Percentiles rank a stretch among this genome's conserved stretches.
These are phyloP conservation scores for Hypomontagnella monticulosa DNA, from an alignment of 495 filamentous ascomycete species.

Conservation along the genomic window DNA sequence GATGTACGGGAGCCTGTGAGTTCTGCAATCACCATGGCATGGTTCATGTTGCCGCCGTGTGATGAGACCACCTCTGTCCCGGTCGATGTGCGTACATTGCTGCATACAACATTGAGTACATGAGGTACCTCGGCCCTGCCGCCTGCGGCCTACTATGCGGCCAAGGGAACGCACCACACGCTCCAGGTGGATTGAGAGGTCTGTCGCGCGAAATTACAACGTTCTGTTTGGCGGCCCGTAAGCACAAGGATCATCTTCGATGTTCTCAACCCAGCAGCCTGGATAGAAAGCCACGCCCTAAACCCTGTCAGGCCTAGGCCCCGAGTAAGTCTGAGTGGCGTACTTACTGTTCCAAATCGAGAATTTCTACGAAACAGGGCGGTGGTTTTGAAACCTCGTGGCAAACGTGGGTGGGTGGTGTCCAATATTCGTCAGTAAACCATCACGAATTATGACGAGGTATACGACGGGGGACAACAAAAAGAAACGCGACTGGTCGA, in stretches of 20 bases:
- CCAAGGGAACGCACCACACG: slow-evolving; percentile 40
- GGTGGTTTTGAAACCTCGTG: slow-evolving; percentile 37
- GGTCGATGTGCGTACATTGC: slow-evolving; percentile 37
- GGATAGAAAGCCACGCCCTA: slow-evolving; percentile 42
- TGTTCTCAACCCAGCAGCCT: slow-evolving; percentile 39
- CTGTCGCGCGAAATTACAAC: slow-evolving; percentile 39
- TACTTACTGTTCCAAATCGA: slow-evolving; percentile 32
- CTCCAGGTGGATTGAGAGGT: slow-evolving; percentile 6
- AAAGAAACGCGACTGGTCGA: slow-evolving; percentile 15
- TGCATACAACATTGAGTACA: slow-evolving; percentile 31
- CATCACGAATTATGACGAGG: slow-evolving; percentile 32
- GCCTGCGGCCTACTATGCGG: slow-evolving; percentile 41
- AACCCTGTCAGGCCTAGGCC: slow-evolving; percentile 33
- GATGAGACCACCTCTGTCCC: slow-evolving; percentile 39
- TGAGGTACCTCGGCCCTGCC: slow-evolving; percentile 27
- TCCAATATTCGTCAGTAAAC: slow-evolving; percentile 28
- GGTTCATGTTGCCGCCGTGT: slow-evolving; percentile 42
- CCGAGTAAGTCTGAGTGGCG: slow-evolving; percentile 28
- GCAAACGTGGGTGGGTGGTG: slow-evolving; percentile 25
- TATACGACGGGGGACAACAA: slow-evolving; percentile 6
- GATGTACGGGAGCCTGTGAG: slow-evolving; percentile 34
- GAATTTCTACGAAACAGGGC: slow-evolving; percentile 17
- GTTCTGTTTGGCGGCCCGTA: slow-evolving; percentile 35
- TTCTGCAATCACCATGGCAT: slow-evolving; percentile 39
- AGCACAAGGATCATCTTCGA: slow-evolving; percentile 39